Conservation (phyloP, 108 stramenopile species). For the Pseudonitzschia pungens region DNA sequence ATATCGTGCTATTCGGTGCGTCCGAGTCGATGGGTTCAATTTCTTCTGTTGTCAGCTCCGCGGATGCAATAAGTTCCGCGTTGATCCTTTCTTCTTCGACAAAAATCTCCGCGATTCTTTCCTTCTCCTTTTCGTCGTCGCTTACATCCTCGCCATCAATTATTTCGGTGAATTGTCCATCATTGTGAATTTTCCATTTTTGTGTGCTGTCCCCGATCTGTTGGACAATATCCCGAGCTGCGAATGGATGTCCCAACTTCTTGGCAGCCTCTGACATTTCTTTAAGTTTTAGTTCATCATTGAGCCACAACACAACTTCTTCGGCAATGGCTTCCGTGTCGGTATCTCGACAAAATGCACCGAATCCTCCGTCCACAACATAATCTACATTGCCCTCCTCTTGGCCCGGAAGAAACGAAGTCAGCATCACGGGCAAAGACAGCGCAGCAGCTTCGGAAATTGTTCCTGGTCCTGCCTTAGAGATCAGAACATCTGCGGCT, state of each 20-base stretch:
- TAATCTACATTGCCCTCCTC: slow-evolving; percentile 90
- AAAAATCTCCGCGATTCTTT: slow-evolving; percentile 4
- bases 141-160: neutral
- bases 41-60: neutral
- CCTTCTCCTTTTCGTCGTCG: slow-evolving; percentile 15
- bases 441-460: slow-evolving; percentile 96
- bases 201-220: slow-evolving; percentile 76
- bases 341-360: slow-evolving; percentile 65
- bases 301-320: slow-evolving; percentile 70
- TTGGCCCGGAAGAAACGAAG: slow-evolving; percentile 85
- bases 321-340: slow-evolving; percentile 77
- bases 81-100: slow-evolving; percentile 11
- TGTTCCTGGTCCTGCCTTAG: slow-evolving; percentile 98
- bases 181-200: slow-evolving; percentile 61
- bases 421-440: slow-evolving; percentile 93
- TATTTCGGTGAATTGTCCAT: slow-evolving; percentile 18
- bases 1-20: neutral
- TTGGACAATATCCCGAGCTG: slow-evolving; percentile 78
- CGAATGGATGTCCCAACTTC: slow-evolving; percentile 65
- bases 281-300: slow-evolving; percentile 54
- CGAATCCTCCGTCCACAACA: slow-evolving; percentile 79
- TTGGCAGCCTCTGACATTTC: slow-evolving; percentile 66
- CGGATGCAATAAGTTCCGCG: slow-evolving; percentile 11
- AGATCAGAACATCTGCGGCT: slow-evolving; percentile 89
- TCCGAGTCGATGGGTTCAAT: neutral